Base-by-base conservation (phyloP, 1,284 basidiomycete species). In the Mycosarcoma maydis region DNA sequence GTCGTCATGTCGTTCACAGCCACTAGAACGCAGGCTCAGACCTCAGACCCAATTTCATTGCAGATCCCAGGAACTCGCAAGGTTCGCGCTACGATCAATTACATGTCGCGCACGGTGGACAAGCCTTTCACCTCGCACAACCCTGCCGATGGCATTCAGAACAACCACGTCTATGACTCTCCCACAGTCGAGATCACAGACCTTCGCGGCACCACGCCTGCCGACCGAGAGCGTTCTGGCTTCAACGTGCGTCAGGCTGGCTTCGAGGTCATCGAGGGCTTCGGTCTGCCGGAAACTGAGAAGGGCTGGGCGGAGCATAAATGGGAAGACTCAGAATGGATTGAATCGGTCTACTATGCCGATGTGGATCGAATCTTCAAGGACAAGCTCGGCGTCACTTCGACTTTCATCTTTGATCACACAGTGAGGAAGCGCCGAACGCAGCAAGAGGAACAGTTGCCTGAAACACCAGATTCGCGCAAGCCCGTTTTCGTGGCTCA, bases 341-440 rank as follows among this genome's bases (percentile, higher is more conserved):
- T 77, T 44, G 42, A 68, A 37, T 30, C 53, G 10, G 44, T 8
- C 8, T 77, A 77, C 61, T 77, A 77, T 44, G 40, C 33, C n/a
- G 75, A 77, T 23, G 39, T 73, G 23, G 73, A 73, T 40, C 46
- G 39, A 11, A 48, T 77, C 7, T 55, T 77, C 37, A 76, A 76
- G 50, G 40, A 61, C n/a, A 37, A 68, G 32, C 46, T 75, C 14
- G 72, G 72, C 22, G 74, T 69, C 17, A 67, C 64, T 2, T 58
- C 54, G 4, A 77, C 75, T 5, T 77, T 68, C 27, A 53, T 77
- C 49, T 77, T 77, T 37, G 75, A 77, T 42, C 70, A 77, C 54
- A 77, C 75, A 14, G 49, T 77, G 8, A 38, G 75, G 14, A 77
- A 75, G 43, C 55, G 73, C 37, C 45, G 72, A 11, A 22, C 65